Conservation (phyloP, 495 filamentous ascomycete genomes). For the Rhypophila decipiens region DNA sequence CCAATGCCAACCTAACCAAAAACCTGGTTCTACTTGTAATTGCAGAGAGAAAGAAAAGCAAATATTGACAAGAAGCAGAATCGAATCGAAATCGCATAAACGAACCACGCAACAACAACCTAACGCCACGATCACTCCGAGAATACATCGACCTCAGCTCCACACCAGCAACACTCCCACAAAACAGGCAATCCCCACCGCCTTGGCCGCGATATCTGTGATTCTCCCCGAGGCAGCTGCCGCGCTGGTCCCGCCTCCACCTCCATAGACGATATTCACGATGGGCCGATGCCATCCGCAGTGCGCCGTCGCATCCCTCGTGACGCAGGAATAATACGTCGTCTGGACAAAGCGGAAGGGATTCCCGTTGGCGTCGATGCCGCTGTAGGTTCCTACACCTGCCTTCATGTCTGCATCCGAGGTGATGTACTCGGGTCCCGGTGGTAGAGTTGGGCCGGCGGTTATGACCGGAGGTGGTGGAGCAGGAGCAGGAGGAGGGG, state of each 20-base stretch:
- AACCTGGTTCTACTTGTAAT: too few relatives aligned
- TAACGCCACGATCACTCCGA: background rate
- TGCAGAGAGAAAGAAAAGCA: too few relatives aligned
- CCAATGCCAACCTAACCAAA: too few relatives aligned
- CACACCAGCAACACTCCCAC: background rate
- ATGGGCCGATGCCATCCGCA: slow-evolving; percentile 43
- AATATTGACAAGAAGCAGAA: background rate
- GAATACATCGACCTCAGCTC: background rate
- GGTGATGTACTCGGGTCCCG: too few relatives aligned
- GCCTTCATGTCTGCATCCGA: too few relatives aligned
- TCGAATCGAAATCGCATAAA: too few relatives aligned
- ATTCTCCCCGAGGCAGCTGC: too few relatives aligned
- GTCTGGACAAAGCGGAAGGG: slow-evolving; percentile 25
- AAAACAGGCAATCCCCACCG: slow-evolving; percentile 3
- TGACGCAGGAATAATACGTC: slow-evolving; percentile 38
- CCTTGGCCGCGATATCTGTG: slow-evolving; percentile 8
- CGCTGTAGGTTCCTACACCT: too few relatives aligned
- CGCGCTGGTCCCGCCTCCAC: too few relatives aligned
- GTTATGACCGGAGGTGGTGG: slow-evolving; percentile 2
- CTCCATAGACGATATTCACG: slow-evolving; percentile 14
- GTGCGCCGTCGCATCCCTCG: slow-evolving; percentile 23
- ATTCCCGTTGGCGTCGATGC: slow-evolving; percentile 3
- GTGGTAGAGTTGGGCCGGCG: too few relatives aligned
- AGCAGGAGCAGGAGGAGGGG: too few relatives aligned
- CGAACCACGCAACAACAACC: background rate